phyloP scores from a whole-genome alignment of 768 basidiomycete species.

The Kwoniella sp. region DNA sequence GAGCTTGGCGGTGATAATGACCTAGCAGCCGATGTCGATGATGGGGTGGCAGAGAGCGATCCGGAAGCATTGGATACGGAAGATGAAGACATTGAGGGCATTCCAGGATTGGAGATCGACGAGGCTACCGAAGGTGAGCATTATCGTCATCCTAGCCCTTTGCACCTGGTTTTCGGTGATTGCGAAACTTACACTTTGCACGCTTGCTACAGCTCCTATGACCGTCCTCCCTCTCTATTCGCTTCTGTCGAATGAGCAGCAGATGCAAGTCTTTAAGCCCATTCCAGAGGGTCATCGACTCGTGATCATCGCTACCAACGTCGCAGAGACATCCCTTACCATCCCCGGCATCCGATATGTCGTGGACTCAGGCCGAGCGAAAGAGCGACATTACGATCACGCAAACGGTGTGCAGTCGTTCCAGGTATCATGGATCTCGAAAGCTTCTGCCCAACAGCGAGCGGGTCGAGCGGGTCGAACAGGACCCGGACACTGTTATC shows the following conservation, averaged over 20 bases:
- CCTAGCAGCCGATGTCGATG: constrained; percentile 59
- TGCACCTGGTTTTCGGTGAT: background rate
- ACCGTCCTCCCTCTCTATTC: constrained; percentile 94
- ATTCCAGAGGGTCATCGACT: constrained; percentile 80
- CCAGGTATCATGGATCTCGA: constrained; percentile 89
- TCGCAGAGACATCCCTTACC: constrained; percentile 94
- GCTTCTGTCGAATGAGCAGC: constrained; percentile 84
- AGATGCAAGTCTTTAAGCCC: constrained; percentile 86
- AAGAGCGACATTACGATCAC: constrained; percentile 88
- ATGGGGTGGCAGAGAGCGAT: constrained; percentile 65
- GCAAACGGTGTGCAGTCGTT: constrained; percentile 85
- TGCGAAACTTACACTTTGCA: too few species aligned
- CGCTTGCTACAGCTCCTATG: constrained; percentile 70
- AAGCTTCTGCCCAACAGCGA: constrained; percentile 90
- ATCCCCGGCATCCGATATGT: constrained; percentile 98
- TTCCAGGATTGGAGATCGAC: constrained; percentile 56
- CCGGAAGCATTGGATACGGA: constrained; percentile 67
- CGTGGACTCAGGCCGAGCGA: constrained; percentile 92
- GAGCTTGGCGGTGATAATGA: constrained; percentile 62
- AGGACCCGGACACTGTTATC: constrained; percentile 96
- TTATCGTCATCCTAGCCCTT: background rate
- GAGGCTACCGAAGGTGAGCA: constrained; percentile 33
- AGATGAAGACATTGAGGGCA: constrained; percentile 62
- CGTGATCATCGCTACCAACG: constrained; percentile 92
- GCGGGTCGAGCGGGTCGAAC: constrained; percentile 96